Evolutionary conservation across 2,329 filamentous ascomycete species (phyloP), one percentile per base, ranked within the genome.

Genomic region (Calycina marina): DNA sequence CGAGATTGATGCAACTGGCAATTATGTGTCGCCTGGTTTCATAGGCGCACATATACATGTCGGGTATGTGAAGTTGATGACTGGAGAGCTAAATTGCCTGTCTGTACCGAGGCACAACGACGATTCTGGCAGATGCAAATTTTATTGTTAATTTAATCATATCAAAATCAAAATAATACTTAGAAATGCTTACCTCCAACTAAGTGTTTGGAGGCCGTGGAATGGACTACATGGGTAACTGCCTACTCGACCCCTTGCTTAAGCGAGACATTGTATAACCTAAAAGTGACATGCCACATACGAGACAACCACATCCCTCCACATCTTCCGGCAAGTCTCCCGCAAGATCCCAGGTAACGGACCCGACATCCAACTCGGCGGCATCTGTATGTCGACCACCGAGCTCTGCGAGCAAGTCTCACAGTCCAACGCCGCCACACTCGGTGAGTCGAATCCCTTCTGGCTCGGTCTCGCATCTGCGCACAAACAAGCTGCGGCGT

Each of bases 191-290:
- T n/a, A n/a, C n/a, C n/a, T 38, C 20, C 20, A n/a, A 22, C n/a
- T n/a, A 22, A n/a, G 44, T 47, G 25, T 40, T 43, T 10, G 40
- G 40, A 12, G 42, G 40, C 5, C 32, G 30, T 15, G 42, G 43
- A 14, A 43, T 46, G 41, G 43, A 46, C 18, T 43, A 40, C 30
- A 46, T 46, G 41, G 41, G 43, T n/a, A n/a, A n/a, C n/a, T n/a
- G n/a, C n/a, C n/a, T n/a, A n/a, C n/a, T n/a, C n/a, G n/a, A n/a
- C n/a, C n/a, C n/a, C n/a, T n/a, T n/a, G n/a, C n/a, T n/a, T n/a
- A n/a, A n/a, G n/a, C n/a, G n/a, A n/a, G n/a, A n/a, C n/a, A n/a
- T n/a, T n/a, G n/a, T n/a, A n/a, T n/a, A n/a, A n/a, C n/a, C n/a
- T n/a, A n/a, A n/a, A n/a, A n/a, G n/a, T n/a, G n/a, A n/a, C n/a